phyloP scores from a whole-genome alignment of 2,329 filamentous ascomycete species.

The Phyllosticta capitalensis region DNA sequence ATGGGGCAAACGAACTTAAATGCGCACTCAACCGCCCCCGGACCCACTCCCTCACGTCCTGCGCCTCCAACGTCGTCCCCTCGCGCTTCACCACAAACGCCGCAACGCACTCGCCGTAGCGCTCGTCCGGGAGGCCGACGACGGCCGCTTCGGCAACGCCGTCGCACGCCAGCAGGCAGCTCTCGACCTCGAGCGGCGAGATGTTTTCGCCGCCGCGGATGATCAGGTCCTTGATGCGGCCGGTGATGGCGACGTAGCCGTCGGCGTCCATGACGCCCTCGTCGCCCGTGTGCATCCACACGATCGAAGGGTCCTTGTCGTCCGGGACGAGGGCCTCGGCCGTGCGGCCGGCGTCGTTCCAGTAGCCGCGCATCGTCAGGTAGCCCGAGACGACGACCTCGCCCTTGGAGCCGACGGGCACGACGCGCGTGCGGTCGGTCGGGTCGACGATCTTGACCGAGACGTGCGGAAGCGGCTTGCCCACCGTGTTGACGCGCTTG shows the following conservation, averaged over 20 bases:
- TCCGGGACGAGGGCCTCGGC: slow-evolving; percentile 55
- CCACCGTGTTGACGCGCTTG: slow-evolving; percentile 67
- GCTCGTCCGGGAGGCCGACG: slow-evolving; percentile 71
- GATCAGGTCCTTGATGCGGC: slow-evolving; percentile 89
- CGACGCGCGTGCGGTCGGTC: slow-evolving; percentile 45
- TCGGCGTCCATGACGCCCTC: slow-evolving; percentile 76
- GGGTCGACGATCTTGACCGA: slow-evolving; percentile 67
- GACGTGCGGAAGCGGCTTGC: slow-evolving; percentile 76
- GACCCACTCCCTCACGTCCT: slow-evolving; percentile 65
- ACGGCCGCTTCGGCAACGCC: slow-evolving; percentile 68
- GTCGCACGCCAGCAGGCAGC: slow-evolving; percentile 67
- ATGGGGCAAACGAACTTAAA: slow-evolving; percentile 38
- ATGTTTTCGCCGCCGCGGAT: slow-evolving; percentile 95
- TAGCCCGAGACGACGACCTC: slow-evolving; percentile 82
- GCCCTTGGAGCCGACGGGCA: slow-evolving; percentile 59
- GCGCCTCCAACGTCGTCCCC: slow-evolving; percentile 38
- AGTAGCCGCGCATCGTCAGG: slow-evolving; percentile 85
- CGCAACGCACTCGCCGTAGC: slow-evolving; percentile 77
- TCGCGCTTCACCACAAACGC: slow-evolving; percentile 61
- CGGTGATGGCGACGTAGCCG: slow-evolving; percentile 82
- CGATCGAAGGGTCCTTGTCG: slow-evolving; percentile 36
- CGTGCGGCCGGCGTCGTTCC: slow-evolving; percentile 61
- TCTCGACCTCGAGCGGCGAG: slow-evolving; percentile 86
- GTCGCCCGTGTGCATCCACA: slow-evolving; percentile 92
- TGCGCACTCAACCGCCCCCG: slow-evolving; percentile 61